Evolutionary conservation across 345 rosid genomes (phyloP).

Genomic region (Punica granatum): DNA sequence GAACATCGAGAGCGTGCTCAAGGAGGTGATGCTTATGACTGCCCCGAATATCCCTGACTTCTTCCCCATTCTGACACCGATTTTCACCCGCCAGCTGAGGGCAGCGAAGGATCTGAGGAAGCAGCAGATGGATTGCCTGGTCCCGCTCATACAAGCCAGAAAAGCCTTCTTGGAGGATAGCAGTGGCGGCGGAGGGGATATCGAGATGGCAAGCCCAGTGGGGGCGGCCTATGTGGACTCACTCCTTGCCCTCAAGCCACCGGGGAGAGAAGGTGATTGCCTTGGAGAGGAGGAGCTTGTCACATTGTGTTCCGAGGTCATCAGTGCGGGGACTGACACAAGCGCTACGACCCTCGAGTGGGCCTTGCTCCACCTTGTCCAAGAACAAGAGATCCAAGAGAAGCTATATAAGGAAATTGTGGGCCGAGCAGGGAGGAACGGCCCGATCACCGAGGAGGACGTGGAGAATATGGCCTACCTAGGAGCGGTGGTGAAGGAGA

Average conservation of each 20-base stretch:
- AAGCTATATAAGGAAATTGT: slow-evolving; percentile 57
- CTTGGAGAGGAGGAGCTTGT: slow-evolving; percentile 75
- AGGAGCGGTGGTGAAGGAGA: slow-evolving; percentile 69
- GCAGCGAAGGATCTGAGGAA: slow-evolving; percentile 59
- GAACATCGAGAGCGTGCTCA: slow-evolving; percentile 56
- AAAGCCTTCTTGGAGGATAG: slow-evolving; percentile 43
- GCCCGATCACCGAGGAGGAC: slow-evolving; percentile 57
- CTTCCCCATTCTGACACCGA: slow-evolving; percentile 63
- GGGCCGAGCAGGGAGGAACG: slow-evolving; percentile 44
- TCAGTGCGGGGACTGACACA: slow-evolving; percentile 90
- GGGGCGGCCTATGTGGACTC: slow-evolving; percentile 98
- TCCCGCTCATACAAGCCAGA: slow-evolving; percentile 61
- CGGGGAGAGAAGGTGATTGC: slow-evolving; percentile 26
- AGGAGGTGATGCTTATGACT: slow-evolving; percentile 83
- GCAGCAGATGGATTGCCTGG: slow-evolving; percentile 69
- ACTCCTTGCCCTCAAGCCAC: slow-evolving; percentile 40
- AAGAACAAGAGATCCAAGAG: slow-evolving; percentile 61
- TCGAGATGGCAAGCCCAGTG: slow-evolving; percentile 74
- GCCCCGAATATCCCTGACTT: slow-evolving; percentile 72
- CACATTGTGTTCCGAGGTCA: slow-evolving; percentile 71
- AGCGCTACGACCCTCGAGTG: slow-evolving; percentile 81
- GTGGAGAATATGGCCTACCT: slow-evolving; percentile 62
- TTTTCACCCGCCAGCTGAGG: slow-evolving; percentile 55
- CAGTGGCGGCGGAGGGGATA: slow-evolving; percentile 14
- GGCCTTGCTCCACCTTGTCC: slow-evolving; percentile 64